Conservation (phyloP, 2,329 filamentous ascomycete genomes). For the Macroventuria anomochaeta region DNA sequence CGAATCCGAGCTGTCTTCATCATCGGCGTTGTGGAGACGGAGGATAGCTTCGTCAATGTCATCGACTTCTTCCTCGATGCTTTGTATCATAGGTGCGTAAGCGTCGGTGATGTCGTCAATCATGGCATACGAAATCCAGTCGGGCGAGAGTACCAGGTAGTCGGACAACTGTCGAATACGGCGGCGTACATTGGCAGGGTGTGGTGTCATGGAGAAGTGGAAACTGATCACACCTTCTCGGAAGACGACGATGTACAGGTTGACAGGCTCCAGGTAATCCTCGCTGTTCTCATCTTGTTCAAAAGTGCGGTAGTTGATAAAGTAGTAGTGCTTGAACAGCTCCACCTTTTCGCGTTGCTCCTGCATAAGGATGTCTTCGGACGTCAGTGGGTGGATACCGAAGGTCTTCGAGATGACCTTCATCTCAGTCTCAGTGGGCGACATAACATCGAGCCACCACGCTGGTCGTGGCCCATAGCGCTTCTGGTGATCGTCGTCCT, state of each 20-base stretch:
- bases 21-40: slow-evolving; percentile 70
- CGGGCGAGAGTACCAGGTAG: slow-evolving; percentile 88
- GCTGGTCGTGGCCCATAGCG: slow-evolving; percentile 79
- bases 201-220: slow-evolving; percentile 94
- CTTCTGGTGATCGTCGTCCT: slow-evolving; percentile 38
- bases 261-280: slow-evolving; percentile 91
- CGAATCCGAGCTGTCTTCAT: slow-evolving; percentile 52
- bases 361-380: slow-evolving; percentile 96
- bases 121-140: slow-evolving; percentile 98
- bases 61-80: slow-evolving; percentile 94
- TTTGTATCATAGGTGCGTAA: slow-evolving; percentile 89
- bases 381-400: slow-evolving; percentile 92
- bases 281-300: slow-evolving; percentile 91
- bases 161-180: slow-evolving; percentile 92
- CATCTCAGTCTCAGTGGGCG: slow-evolving; percentile 94
- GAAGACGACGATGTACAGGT: slow-evolving; percentile 98
- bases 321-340: slow-evolving; percentile 96
- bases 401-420: slow-evolving; percentile 90
- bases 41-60: slow-evolving; percentile 94
- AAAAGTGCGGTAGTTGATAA: slow-evolving; percentile 97
- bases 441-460: slow-evolving; percentile 95
- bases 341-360: slow-evolving; percentile 98
- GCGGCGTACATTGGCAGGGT: slow-evolving; percentile 92
- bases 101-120: slow-evolving; percentile 99
- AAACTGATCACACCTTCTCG: slow-evolving; percentile 94